Evolutionary conservation across 441 rosid genomes (phyloP), one percentile per base, ranked within the genome.

Genomic region (Pelargonium cotyledonis): DNA sequence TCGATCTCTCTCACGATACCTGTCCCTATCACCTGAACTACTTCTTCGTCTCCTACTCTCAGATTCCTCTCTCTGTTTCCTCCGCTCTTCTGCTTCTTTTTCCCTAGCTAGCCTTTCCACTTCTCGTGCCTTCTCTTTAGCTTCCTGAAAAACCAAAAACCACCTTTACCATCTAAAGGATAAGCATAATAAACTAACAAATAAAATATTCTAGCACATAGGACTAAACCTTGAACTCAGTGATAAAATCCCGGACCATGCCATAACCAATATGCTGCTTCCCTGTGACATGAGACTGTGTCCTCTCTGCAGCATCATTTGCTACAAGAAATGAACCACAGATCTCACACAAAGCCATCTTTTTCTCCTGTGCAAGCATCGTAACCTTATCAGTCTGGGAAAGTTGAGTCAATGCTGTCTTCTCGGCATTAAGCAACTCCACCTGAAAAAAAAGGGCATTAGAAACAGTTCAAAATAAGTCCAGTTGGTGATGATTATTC

Each of bases 211-310:
- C 58, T 60, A 21, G 9, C 35, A 67, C 41, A 46, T 19, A 11
- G 65, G 29, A 72, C 81, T 57, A 75, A 95, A n/a, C 99, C 82
- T 90, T 95, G 84, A 80, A 83, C 73, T 90, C 97, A 10, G 82
- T 44, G 44, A 95, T 87, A 77, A 90, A 95, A 75, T 95, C 98
- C 3, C 99, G 88, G 73, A 92, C 99, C 98, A 95, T 67, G 76
- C 97, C 98, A 73, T 86, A 95, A 66, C 99, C 99, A 67, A 95
- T 84, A 79, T 95, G 99, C 76, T 95, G 99, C 84, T 95, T 95
- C 73, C 99, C 98, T 0, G 82, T 75, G 79, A 95, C 82, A 80
- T 95, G 98, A 79, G 99, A 95, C 75, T 92, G 98, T 68, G 97
- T 89, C 79, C 99, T 90, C 79, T 95, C 99, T 31, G 80, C 86